A percentile compares a stretch with the other conserved stretches of the same genome.
phyloP scores from a whole-genome alignment of 352 stramenopile genomes.

The Pilasporangium apinafurcum region DNA sequence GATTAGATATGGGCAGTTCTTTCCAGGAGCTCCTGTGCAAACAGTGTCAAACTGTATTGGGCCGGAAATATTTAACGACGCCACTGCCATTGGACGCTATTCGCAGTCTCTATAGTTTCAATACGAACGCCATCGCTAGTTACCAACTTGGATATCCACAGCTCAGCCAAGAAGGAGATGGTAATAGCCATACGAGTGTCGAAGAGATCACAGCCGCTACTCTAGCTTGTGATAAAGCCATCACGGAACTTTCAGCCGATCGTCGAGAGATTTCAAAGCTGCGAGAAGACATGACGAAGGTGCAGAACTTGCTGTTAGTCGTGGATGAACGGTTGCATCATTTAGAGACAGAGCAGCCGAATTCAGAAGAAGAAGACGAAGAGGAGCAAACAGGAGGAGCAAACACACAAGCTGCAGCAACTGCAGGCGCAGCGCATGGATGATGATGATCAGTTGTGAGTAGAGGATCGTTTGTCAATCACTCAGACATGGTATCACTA shows the following conservation, averaged over 20 bases:
- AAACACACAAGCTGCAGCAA: too few relatives aligned
- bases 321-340: conserved; percentile 65
- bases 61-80: conserved; percentile 73
- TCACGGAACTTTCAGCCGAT: conserved; percentile 40
- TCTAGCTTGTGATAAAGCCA: conserved; percentile 16
- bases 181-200: conserved; percentile 4
- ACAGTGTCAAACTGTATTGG: conserved; percentile 76
- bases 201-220: conserved; percentile 21
- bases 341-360: conserved; percentile 28
- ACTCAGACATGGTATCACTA: too few relatives aligned
- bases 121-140: conserved; percentile 60
- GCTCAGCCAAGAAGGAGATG: conserved; percentile 10
- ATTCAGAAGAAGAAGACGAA: conserved; percentile 25
- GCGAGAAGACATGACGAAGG: conserved; percentile 68
- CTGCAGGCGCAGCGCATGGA: too few relatives aligned
- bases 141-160: conserved; percentile 74
- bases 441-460: too few relatives aligned
- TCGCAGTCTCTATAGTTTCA: conserved; percentile 66
- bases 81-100: conserved; percentile 51
- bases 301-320: conserved; percentile 67
- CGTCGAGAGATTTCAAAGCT: conserved; percentile 42
- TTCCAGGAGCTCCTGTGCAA: conserved; percentile 75
- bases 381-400: too few relatives aligned
- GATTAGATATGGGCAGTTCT: conserved; percentile 54
- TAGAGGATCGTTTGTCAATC: too few relatives aligned